Conservation (phyloP, 23 red algal genomes). For the Cyanidiococcus yangmingshanensis region DNA sequence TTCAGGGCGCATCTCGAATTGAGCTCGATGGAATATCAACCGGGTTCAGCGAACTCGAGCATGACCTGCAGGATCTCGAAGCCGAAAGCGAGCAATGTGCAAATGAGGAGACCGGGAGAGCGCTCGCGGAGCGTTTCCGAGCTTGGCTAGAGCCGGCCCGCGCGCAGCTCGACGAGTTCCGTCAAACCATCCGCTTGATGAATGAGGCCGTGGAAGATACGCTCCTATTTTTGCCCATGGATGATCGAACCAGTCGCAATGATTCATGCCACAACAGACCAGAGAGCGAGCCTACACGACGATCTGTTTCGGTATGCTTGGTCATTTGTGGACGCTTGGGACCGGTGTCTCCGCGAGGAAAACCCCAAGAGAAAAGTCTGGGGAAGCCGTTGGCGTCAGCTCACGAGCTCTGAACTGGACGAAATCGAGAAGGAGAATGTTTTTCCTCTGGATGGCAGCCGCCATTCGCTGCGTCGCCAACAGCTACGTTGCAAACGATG, state of each 20-base stretch:
- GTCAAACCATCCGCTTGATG: neutral
- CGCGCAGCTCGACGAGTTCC: neutral
- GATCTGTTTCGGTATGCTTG: neutral
- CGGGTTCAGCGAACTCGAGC: constrained; percentile 19
- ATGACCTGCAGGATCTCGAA: constrained; percentile 8
- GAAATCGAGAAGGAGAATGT: neutral
- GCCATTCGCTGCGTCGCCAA: too few relatives aligned
- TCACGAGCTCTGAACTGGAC: neutral
- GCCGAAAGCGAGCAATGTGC: neutral
- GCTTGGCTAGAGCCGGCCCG: neutral
- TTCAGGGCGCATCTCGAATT: neutral
- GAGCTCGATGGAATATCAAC: constrained; percentile 3
- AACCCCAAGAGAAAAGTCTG: neutral
- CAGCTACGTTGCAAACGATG: too few relatives aligned
- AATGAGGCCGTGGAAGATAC: constrained; percentile 14
- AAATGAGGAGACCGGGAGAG: neutral
- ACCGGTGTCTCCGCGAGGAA: neutral
- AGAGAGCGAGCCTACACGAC: neutral
- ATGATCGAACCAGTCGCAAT: neutral
- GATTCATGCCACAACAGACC: neutral
- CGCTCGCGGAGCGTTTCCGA: neutral
- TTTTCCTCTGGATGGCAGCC: neutral
- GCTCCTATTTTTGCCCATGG: neutral
- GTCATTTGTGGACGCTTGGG: neutral
- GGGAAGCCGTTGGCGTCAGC: neutral